Evolutionary conservation across 371 early-diverging fungal species (phyloP).

Genomic region (Rhizopus sp.): DNA sequence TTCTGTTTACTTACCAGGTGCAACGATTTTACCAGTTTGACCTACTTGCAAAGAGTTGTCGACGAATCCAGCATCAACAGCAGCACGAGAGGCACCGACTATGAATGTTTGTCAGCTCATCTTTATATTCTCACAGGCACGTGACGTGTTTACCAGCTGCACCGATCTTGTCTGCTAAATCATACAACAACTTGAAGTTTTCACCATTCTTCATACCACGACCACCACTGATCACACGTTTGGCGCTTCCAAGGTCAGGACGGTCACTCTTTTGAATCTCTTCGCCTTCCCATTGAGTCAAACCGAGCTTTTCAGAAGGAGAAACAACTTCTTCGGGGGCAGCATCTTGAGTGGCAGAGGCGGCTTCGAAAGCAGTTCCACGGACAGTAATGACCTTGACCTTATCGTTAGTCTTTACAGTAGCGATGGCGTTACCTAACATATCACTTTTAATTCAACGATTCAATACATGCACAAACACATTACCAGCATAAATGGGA

Average conservation of each 20-base stretch:
- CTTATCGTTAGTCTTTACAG: slow-evolving; percentile 85
- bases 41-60: slow-evolving; percentile 97
- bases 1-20: slow-evolving; percentile 65
- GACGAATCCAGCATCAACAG: slow-evolving; percentile 97
- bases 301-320: slow-evolving; percentile 56
- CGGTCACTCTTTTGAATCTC: slow-evolving; percentile 94
- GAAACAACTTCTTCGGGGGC: slow-evolving; percentile 68
- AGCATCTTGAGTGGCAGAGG: slow-evolving; percentile 53
- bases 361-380: slow-evolving; percentile 87
- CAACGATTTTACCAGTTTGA: slow-evolving; percentile 98
- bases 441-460: too few relatives aligned
- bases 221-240: slow-evolving; percentile 92
- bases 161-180: slow-evolving; percentile 93
- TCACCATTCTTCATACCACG: slow-evolving; percentile 97
- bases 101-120: slow-evolving; percentile 3
- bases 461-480: not conserved
- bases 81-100: slow-evolving; percentile 98
- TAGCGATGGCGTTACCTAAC: slow-evolving; percentile 94
- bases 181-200: slow-evolving; percentile 92
- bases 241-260: slow-evolving; percentile 90
- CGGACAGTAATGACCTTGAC: slow-evolving; percentile 93
- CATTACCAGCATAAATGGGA: slow-evolving; percentile 94
- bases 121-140: slow-evolving; percentile 25
- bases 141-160: slow-evolving; percentile 75
- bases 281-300: slow-evolving; percentile 87